phyloP scores from a whole-genome alignment of 2,329 filamentous ascomycete genomes.

The Blastomyces emzantsi region DNA sequence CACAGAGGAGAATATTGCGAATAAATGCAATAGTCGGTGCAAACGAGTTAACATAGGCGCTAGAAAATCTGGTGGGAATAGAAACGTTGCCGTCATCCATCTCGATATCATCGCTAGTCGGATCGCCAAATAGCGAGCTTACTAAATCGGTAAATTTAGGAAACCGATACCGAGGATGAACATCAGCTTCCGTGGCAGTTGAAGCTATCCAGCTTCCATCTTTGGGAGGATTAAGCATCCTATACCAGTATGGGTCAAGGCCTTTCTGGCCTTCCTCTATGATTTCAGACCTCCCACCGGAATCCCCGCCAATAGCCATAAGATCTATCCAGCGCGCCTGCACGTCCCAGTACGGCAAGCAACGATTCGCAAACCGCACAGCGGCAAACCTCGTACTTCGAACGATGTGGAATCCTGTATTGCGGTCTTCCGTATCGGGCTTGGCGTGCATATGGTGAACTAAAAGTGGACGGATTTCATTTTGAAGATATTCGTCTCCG shows the following conservation, averaged over 20 bases:
- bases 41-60: slow-evolving; percentile 45
- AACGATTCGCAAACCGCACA: slow-evolving; percentile 83
- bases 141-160: slow-evolving; percentile 32
- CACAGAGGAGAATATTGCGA: slow-evolving; percentile 50
- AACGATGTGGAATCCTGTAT: slow-evolving; percentile 40
- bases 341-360: slow-evolving; percentile 68
- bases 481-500: slow-evolving; percentile 32
- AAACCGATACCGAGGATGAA: slow-evolving; percentile 34
- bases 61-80: slow-evolving; percentile 22
- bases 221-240: slow-evolving; percentile 49
- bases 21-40: slow-evolving; percentile 62
- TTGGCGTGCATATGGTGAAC: slow-evolving; percentile 56
- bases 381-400: slow-evolving; percentile 72
- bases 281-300: slow-evolving; percentile 67
- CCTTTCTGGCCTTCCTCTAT: slow-evolving; percentile 84
- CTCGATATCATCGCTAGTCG: slow-evolving; percentile 5
- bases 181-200: slow-evolving; percentile 48
- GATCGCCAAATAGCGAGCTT: slow-evolving; percentile 17
- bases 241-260: slow-evolving; percentile 68
- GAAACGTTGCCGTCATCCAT: slow-evolving; percentile 7
- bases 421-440: slow-evolving; percentile 31
- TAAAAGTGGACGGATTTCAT: slow-evolving; percentile 48
- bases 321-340: slow-evolving; percentile 82
- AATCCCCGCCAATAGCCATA: slow-evolving; percentile 60
- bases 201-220: slow-evolving; percentile 31